Conservation (phyloP, 2,329 filamentous ascomycete species). For the Botrytis hyacinthi region DNA sequence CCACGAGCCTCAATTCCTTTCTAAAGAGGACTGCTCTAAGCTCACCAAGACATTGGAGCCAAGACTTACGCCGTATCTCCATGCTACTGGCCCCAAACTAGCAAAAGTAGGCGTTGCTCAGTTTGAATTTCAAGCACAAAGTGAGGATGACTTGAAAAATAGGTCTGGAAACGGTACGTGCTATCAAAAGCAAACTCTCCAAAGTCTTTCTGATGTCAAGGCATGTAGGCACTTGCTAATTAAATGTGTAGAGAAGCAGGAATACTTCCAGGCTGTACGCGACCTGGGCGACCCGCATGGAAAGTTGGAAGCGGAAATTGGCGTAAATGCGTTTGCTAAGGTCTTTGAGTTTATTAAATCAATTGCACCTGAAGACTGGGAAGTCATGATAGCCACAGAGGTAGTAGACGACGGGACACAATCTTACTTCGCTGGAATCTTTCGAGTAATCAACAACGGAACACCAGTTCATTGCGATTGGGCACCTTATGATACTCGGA, state of each 20-base stretch:
- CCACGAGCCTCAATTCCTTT: conserved; percentile 2
- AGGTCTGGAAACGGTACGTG: conserved; percentile 13
- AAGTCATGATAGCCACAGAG: conserved; percentile 13
- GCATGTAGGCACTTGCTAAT: background rate
- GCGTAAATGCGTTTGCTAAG: conserved; percentile 3
- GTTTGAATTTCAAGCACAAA: conserved; percentile 17
- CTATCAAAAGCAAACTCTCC: background rate
- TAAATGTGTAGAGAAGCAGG: background rate
- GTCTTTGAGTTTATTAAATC: conserved; percentile 14
- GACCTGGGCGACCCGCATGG: background rate
- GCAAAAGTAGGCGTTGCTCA: conserved; percentile 16
- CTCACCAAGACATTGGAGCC: background rate
- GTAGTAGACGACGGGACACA: background rate
- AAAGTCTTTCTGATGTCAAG: background rate
- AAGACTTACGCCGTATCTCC: conserved; percentile 10
- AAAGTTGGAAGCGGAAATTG: background rate
- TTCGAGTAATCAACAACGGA: conserved; percentile 38
- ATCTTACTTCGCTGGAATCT: conserved; percentile 43
- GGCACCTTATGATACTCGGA: conserved; percentile 24
- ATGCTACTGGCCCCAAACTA: conserved; percentile 13
- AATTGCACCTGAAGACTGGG: conserved; percentile 9
- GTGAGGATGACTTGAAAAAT: conserved; percentile 13
- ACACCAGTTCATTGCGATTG: conserved; percentile 37
- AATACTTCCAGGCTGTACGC: conserved; percentile 11
- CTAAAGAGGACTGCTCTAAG: background rate